A percentile compares a stretch with the other conserved stretches of the same genome.
Evolutionary conservation across 2,329 filamentous ascomycete genomes (phyloP).

Genomic region (Ceratocystis eucalypticola): DNA sequence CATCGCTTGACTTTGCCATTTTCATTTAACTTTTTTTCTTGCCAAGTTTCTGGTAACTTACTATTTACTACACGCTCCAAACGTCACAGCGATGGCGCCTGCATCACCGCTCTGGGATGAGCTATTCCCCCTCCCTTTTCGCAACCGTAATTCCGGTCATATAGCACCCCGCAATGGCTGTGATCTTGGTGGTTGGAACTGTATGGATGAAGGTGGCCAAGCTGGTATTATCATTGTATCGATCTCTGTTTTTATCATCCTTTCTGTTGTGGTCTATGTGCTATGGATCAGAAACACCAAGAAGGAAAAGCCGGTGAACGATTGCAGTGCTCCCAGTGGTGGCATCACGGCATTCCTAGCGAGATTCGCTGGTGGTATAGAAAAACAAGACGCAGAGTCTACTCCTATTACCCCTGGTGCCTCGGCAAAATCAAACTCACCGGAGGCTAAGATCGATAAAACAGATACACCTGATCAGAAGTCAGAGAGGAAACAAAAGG

Average conservation of each 20-base stretch:
- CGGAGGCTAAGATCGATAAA: not conserved
- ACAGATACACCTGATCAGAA: not conserved
- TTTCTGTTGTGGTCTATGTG: not conserved
- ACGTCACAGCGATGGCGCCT: not conserved
- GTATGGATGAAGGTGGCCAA: slow-evolving; percentile 9
- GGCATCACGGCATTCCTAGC: not conserved
- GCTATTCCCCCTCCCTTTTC: not conserved
- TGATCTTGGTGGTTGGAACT: slow-evolving; percentile 12
- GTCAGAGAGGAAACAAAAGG: not conserved
- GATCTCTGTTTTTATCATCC: not conserved
- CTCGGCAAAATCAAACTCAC: not conserved
- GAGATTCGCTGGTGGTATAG: not conserved
- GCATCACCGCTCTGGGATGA: not conserved
- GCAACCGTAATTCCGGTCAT: not conserved
- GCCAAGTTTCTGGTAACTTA: not conserved
- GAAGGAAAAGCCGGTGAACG: not conserved
- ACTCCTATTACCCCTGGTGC: not conserved
- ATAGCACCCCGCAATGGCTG: slow-evolving; percentile 11
- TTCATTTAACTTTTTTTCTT: not conserved
- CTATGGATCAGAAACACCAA: not conserved
- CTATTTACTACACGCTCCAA: not conserved
- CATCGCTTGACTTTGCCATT: not conserved
- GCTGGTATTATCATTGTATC: slow-evolving; percentile 11
- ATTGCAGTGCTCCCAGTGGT: not conserved
- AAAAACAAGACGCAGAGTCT: not conserved